Evolutionary conservation across 495 filamentous ascomycete genomes (phyloP), one percentile per base, ranked within the genome.

Genomic region (Oidiodendron maius): DNA sequence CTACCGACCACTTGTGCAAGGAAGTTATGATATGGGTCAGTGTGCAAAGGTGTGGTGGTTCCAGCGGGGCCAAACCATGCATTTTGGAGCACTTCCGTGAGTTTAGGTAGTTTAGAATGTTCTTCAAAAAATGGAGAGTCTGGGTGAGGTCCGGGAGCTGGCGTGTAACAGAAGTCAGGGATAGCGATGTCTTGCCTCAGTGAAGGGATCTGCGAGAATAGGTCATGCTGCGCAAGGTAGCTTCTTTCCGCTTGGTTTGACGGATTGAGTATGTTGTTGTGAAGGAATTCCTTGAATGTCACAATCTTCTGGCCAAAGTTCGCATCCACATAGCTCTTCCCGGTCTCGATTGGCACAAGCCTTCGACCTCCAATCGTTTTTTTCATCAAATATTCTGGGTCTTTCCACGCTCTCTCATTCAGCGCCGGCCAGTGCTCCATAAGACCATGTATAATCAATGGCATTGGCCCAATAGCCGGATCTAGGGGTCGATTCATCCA

Each of bases 21-120:
- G 25, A 97, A 78, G 57, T 98, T 98, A 58, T 96, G 86, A 60
- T 96, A 90, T 1, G 89, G 88, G 59, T 98, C 93, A 17, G 88
- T 91, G 62, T 98, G 93, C 16, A 96, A 66, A 4, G 94, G 93
- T 0, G 87, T 94, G 34, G 96, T 89, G 2, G 93, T 97, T 38
- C 82, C 83, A 0, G 80, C 67, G 0, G 93, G 93, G 0, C 93
- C 93, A 45, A 97, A 84, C 93, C 93, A 98, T 3, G 87, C 89
- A 62, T 98, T 96, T n/a, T 82, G 61, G 15, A 79, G 61, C 0
- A 80, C 77, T 3, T 68, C 65, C 10, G 75, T 71, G 3, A 76
- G 63, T 18, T 38, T 44, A 12, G 46, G 21, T 13, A 56, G 4
- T 12, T 32, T 25, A 1, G 56, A 38, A 46, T 60, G 54, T 28